Evolutionary conservation across 768 basidiomycete genomes (phyloP).

Genomic region (Hemileccinum rubropunctum): DNA sequence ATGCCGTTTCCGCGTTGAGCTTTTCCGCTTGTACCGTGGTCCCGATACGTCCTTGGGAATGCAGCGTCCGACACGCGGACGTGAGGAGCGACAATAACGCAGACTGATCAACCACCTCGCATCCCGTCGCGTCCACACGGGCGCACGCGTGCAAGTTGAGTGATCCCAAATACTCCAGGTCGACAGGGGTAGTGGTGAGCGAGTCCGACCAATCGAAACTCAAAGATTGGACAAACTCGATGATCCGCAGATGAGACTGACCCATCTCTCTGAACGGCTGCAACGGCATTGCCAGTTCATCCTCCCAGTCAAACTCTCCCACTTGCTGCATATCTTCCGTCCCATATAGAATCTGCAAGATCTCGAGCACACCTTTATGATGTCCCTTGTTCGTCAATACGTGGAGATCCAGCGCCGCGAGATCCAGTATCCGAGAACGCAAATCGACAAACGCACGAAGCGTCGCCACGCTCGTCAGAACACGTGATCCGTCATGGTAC

Average conservation of each 20-base stretch:
- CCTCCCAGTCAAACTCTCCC: constrained; percentile 37
- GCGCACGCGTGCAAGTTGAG: constrained; percentile 71
- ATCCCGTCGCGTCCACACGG: constrained; percentile 65
- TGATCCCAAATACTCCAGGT: constrained; percentile 61
- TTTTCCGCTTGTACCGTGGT: constrained; percentile 63
- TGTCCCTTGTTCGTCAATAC: constrained; percentile 78
- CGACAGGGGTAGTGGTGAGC: constrained; percentile 52
- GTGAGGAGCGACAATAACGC: constrained; percentile 71
- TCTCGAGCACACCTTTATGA: constrained; percentile 64
- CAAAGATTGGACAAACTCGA: constrained; percentile 85
- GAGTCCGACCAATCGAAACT: constrained; percentile 88
- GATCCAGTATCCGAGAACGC: constrained; percentile 82
- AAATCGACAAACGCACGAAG: constrained; percentile 77
- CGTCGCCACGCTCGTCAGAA: constrained; percentile 63
- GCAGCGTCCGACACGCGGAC: constrained; percentile 55
- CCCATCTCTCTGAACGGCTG: constrained; percentile 68
- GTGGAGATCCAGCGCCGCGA: constrained; percentile 85
- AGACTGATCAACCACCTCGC: constrained; percentile 77
- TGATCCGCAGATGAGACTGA: constrained; percentile 80
- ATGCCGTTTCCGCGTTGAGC: constrained; percentile 64
- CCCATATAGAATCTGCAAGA: constrained; percentile 81
- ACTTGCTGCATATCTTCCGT: constrained; percentile 50
- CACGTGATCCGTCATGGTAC: constrained; percentile 69
- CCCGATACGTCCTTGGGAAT: constrained; percentile 64
- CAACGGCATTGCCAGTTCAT: constrained; percentile 35